phyloP scores from a whole-genome alignment of 768 basidiomycete species.

The Serpula lacrymans region DNA sequence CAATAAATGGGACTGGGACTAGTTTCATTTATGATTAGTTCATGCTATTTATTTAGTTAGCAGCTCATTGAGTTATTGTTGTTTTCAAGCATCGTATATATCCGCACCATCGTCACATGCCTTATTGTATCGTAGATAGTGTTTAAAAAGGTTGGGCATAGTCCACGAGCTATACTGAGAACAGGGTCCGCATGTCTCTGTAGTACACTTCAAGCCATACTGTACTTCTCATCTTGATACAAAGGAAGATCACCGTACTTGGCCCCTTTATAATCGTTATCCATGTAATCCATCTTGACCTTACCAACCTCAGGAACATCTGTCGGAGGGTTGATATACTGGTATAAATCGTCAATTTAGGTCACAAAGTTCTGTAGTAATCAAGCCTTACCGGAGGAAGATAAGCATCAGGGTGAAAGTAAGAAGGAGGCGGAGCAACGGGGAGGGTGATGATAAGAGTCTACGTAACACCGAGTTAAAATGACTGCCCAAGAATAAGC shows the following conservation, averaged over 20 bases:
- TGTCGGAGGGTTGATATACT: constrained; percentile 38
- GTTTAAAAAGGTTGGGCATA: no score
- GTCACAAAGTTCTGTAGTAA: not conserved
- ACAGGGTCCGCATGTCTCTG: constrained; percentile 25
- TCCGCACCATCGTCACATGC: no score
- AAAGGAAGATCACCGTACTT: constrained; percentile 39
- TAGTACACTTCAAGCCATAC: no score
- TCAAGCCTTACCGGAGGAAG: constrained; percentile 39
- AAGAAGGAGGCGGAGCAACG: constrained; percentile 19
- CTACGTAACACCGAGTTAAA: constrained; percentile 19
- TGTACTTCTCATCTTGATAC: constrained; percentile 39
- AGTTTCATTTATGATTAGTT: no score
- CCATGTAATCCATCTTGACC: constrained; percentile 22
- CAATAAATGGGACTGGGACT: no score
- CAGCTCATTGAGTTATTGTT: no score
- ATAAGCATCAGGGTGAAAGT: constrained; percentile 40
- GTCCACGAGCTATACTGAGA: constrained; percentile 12
- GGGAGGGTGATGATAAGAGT: constrained; percentile 39
- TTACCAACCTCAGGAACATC: constrained; percentile 29
- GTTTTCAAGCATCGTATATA: no score
- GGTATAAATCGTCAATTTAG: constrained; percentile 4
- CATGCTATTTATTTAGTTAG: no score
- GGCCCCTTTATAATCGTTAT: constrained; percentile 21
- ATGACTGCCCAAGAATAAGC: not conserved
- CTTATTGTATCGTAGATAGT: no score